Base-by-base conservation (phyloP, 441 rosid genomes). In the Pelargonium fulgidum region DNA sequence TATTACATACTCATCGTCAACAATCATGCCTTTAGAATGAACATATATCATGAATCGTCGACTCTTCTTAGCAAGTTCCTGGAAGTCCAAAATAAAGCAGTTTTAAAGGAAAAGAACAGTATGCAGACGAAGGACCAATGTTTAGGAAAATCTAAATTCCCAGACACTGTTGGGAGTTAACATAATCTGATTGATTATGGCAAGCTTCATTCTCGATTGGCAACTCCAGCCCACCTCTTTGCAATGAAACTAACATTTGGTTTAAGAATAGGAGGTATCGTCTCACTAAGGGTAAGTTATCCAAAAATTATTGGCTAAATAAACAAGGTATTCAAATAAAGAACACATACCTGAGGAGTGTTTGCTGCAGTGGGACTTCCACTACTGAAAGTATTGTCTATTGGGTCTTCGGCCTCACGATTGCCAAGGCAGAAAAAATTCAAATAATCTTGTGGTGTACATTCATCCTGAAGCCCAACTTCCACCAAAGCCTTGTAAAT, bases 21-120 rank as follows among this genome's bases (percentile, higher is more conserved):
- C 92, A 59, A 93, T 89, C 95, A 93, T 91, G 50, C 98, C 98
- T 81, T 93, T 93, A 5, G 98, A 90, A 80, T 94, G 99, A 62
- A 94, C 98, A 76, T 94, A 94, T 45, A 94, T 89, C 98, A 94
- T 92, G 80, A 94, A 94, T 69, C 99, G 78, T 59, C 93, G 75
- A 78, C 82, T 90, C 77, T 81, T 92, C 69, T 47, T 73, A 77
- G 85, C 72, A 48, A 70, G 86, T 72, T 84, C 84, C 95, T 92
- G 84, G 17, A 70, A 80, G 0, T 54, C 17, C 17, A 26, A 22
- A 22, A 66, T 41, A 68, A 22, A 69, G 42, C 9, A 44, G 36
- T 73, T 45, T 50, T 62, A 11, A n/a, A 10, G 2, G 10, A 7
- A 66, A 22, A 42, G 9, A 12, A 29, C 48, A 1, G 2, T 0